phyloP scores from a whole-genome alignment of 176 grass and related monocot genomes.

The Triticum aestivum region IWGSC_CS_RefSeq_v2.1 NC_057814.1:469128337-469128836 shows the following conservation, averaged over 20 bases:
- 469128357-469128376: not conserved
- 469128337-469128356: not conserved
- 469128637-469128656: not conserved
- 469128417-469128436: not conserved
- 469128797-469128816: not conserved
- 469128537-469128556: not conserved
- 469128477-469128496: not conserved
- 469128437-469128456: too few relatives aligned
- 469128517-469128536: constrained; percentile 19
- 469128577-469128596: constrained; percentile 1
- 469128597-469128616: not conserved
- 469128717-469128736: not conserved
- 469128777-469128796: not conserved
- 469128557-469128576: constrained; percentile 34
- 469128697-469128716: not conserved
- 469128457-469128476: not conserved
- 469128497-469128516: not conserved
- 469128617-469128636: not conserved
- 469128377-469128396: not conserved
- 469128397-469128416: not conserved
- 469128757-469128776: not conserved
- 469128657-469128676: not conserved
- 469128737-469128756: not conserved
- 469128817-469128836: not conserved
- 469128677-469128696: not conserved